Evolutionary conservation across 345 rosid species (phyloP), one percentile per base, ranked within the genome.

Genomic region (Clarkia xantiana): DNA sequence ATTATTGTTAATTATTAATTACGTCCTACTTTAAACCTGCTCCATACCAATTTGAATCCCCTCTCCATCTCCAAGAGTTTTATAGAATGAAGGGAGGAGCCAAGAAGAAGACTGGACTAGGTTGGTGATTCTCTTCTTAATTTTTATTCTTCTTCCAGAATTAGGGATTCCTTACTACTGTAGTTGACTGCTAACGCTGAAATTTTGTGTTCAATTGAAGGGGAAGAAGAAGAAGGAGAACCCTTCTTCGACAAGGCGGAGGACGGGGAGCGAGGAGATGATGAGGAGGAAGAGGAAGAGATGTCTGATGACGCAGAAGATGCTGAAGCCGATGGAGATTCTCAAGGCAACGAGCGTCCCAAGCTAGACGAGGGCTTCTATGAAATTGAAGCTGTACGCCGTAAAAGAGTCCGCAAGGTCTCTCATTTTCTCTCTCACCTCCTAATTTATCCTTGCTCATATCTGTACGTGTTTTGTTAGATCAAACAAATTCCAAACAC

Each of bases 321-420:
- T 0, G 84, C 39, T 14, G 76, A 54, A 10, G 75, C 42, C 11
- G 76, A 36, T 18, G 78, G 39, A 4, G 73, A 47, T 12, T 64
- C 15, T 1, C 62, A 57, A 11, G 80, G 70, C 68, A 52, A 38
- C 16, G 82, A 83, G 18, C 64, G 90, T 60, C 73, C 94, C n/a
- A 84, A 80, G 63, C 91, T 87, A 0, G 97, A 74, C 17, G 99
- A 93, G 49, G 99, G 94, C 12, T 93, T 68, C 68, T 93, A 42
- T 55, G 99, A 93, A 73, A 93, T 93, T 54, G 97, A 93, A 79
- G 88, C 91, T 52, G 86, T 93, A 65, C 95, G 95, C 44, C 82
- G 97, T 13, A 82, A 79, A 70, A 66, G 99, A 60, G 67, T 82
- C 39, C 74, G 97, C 47, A 93, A 93, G 90, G 99, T 93, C 53